These are phyloP conservation scores for Ottelia alismoides DNA, from an alignment of 106 monocot genomes.

Conservation along the genomic window DNA sequence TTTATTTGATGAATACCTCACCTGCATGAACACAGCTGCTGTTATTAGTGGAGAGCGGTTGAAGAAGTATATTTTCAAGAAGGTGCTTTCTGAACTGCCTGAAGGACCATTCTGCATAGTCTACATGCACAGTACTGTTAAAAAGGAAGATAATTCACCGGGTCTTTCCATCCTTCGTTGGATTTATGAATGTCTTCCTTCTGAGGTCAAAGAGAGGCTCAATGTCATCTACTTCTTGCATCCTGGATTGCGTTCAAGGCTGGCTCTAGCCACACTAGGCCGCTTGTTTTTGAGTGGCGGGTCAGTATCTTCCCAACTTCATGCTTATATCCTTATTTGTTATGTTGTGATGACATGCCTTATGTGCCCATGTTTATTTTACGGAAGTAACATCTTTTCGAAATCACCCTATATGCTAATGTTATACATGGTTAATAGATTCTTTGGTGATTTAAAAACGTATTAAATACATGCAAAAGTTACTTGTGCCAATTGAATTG, in stretches of 20 bases:
- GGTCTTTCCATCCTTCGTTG: slow-evolving; percentile 67
- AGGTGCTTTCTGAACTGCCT: slow-evolving; percentile 44
- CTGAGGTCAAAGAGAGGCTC: slow-evolving; percentile 67
- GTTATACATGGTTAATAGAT: too few species aligned
- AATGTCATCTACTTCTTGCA: slow-evolving; percentile 80
- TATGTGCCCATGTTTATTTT: too few species aligned
- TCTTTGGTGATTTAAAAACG: too few species aligned
- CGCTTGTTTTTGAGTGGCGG: slow-evolving; percentile 80
- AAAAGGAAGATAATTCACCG: slow-evolving; percentile 82
- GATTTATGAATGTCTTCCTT: slow-evolving; percentile 86
- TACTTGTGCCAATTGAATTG: too few species aligned
- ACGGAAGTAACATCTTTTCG: too few species aligned
- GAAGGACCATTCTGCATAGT: slow-evolving; percentile 76
- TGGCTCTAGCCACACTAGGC: slow-evolving; percentile 74
- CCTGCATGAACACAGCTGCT: slow-evolving; percentile 52
- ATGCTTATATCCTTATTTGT: too few species aligned
- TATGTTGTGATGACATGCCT: too few species aligned
- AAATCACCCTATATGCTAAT: too few species aligned
- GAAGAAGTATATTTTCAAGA: slow-evolving; percentile 66
- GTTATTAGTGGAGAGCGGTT: slow-evolving; percentile 61
- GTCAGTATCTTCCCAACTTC: too few species aligned
- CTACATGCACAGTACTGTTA: slow-evolving; percentile 80
- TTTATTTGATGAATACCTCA: too few species aligned
- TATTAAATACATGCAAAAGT: too few species aligned
- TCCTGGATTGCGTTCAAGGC: slow-evolving; percentile 74